phyloP scores from a whole-genome alignment of 2,329 filamentous ascomycete genomes.

The Colletotrichum abscissum region DNA sequence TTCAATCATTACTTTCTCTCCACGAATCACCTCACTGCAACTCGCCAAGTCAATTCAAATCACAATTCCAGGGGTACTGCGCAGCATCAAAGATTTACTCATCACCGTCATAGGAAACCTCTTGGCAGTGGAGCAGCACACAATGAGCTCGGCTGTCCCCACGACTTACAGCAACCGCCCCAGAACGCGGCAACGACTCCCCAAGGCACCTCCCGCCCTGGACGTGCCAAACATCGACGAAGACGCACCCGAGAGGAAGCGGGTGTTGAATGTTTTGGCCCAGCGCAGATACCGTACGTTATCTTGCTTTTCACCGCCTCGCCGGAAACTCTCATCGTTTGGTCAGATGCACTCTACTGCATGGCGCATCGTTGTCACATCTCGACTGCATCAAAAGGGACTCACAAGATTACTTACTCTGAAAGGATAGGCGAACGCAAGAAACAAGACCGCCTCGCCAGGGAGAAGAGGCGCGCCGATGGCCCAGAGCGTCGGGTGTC shows the following conservation, averaged over 20 bases:
- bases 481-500: neutral
- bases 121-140: neutral
- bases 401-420: neutral
- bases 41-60: neutral
- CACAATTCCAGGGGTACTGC: neutral
- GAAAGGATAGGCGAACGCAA: slow-evolving; percentile 42
- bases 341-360: neutral
- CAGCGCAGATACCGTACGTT: slow-evolving; percentile 62
- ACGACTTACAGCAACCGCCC: slow-evolving; percentile 18
- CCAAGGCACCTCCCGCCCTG: slow-evolving; percentile 53
- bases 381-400: neutral
- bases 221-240: slow-evolving; percentile 60
- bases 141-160: neutral
- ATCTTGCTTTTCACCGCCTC: slow-evolving; percentile 28
- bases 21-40: neutral
- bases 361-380: neutral
- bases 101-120: neutral
- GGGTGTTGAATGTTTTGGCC: slow-evolving; percentile 64
- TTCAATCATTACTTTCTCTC: neutral
- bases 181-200: slow-evolving; percentile 49
- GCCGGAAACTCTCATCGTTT: neutral
- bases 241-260: slow-evolving; percentile 63
- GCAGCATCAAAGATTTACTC: neutral
- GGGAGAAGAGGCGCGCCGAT: slow-evolving; percentile 4
- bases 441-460: slow-evolving; percentile 36